Evolutionary conservation across 495 filamentous ascomycete species (phyloP).

Genomic region (Tuber aestivum): DNA sequence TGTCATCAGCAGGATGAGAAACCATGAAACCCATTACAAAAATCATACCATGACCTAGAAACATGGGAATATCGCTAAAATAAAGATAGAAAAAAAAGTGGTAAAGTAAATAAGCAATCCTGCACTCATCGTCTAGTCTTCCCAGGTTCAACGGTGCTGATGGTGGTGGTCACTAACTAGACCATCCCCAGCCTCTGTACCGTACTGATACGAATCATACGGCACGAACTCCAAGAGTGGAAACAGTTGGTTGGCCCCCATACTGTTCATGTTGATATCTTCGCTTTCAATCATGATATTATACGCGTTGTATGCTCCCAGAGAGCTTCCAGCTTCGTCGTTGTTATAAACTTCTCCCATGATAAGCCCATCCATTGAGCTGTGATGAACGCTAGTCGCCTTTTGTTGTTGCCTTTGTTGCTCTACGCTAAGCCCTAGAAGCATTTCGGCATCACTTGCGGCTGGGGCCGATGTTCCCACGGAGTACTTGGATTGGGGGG

Average conservation of each 20-base stretch:
- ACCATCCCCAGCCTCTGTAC: neutral
- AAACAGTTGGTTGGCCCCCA: slow-evolving; percentile 16
- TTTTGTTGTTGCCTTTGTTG: slow-evolving; percentile 22
- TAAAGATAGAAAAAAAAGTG: neutral
- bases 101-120: neutral
- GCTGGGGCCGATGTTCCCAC: slow-evolving; percentile 23
- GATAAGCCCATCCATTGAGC: slow-evolving; percentile 24
- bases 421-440: slow-evolving; percentile 24
- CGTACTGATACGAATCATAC: slow-evolving; percentile 1
- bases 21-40: neutral
- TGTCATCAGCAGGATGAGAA: neutral
- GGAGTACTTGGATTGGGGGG: slow-evolving; percentile 21
- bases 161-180: neutral
- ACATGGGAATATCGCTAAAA: neutral
- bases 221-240: slow-evolving; percentile 30
- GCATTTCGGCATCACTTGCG: slow-evolving; percentile 27
- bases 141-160: neutral
- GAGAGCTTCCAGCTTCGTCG: slow-evolving; percentile 10
- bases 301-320: slow-evolving; percentile 22
- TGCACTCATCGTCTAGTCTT: neutral
- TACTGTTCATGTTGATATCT: slow-evolving; percentile 29
- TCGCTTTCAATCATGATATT: slow-evolving; percentile 35
- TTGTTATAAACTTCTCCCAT: slow-evolving; percentile 22
- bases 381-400: neutral
- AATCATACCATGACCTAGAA: neutral